Evolutionary conservation across 1,284 basidiomycete genomes (phyloP).

Genomic region (Tilletia walkeri): DNA sequence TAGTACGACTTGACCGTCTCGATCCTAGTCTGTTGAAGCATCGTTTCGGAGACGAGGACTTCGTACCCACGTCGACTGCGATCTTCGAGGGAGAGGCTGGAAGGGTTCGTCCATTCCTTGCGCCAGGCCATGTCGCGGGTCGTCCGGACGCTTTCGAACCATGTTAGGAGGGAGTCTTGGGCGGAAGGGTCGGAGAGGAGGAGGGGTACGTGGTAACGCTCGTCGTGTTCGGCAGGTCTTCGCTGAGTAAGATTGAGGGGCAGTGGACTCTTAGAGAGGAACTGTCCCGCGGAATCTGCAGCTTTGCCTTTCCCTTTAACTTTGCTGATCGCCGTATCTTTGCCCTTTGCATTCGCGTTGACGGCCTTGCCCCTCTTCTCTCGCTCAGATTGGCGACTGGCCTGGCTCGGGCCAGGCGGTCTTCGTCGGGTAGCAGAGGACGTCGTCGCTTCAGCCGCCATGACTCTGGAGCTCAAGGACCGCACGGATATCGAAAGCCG

Average conservation of each 20-base stretch:
- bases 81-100: slow-evolving; percentile 56
- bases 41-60: slow-evolving; percentile 89
- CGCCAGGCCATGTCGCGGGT: slow-evolving; percentile 82
- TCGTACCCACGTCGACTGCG: slow-evolving; percentile 55
- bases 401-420: too few relatives aligned
- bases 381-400: too few relatives aligned
- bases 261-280: not conserved
- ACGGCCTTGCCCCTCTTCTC: too few relatives aligned
- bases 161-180: slow-evolving; percentile 55
- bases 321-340: not conserved
- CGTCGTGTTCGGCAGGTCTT: slow-evolving; percentile 5
- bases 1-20: slow-evolving; percentile 49
- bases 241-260: not conserved
- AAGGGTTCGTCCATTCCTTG: slow-evolving; percentile 62
- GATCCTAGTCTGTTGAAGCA: slow-evolving; percentile 89
- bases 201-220: slow-evolving; percentile 10
- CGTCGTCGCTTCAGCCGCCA: too few relatives aligned
- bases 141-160: slow-evolving; percentile 69
- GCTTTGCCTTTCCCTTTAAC: not conserved
- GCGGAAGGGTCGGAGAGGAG: not conserved
- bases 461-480: too few relatives aligned
- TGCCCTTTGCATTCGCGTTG: too few relatives aligned
- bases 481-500: too few relatives aligned
- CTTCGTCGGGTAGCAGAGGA: too few relatives aligned
- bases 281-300: not conserved